Conservation (phyloP, 2,329 filamentous ascomycete genomes). For the Tolypocladium amazonense region DNA sequence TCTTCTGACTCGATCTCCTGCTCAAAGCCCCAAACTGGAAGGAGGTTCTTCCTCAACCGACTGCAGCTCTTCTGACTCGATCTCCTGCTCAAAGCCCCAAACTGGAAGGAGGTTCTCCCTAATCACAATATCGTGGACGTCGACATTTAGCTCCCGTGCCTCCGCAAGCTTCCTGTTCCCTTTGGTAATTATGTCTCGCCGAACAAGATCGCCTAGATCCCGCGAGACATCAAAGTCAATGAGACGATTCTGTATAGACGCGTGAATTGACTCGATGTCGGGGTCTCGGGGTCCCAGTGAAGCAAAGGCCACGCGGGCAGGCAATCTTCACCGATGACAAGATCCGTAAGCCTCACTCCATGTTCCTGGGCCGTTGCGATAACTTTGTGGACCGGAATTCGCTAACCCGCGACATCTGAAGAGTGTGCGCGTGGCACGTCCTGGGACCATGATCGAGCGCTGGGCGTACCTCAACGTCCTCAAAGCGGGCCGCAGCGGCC, state of each 20-base stretch:
- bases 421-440: slow-evolving; percentile 41
- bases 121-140: slow-evolving; percentile 11
- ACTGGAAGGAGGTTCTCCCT: slow-evolving; percentile 16
- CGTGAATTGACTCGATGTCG: slow-evolving; percentile 12
- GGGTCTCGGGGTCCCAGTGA: slow-evolving; percentile 16
- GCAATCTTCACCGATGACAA: slow-evolving; percentile 17
- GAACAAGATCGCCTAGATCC: slow-evolving; percentile 9
- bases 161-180: slow-evolving; percentile 14
- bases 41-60: slow-evolving; percentile 4
- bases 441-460: slow-evolving; percentile 30
- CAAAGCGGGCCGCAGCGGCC: not conserved
- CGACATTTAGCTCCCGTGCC: slow-evolving; percentile 12
- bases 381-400: no score
- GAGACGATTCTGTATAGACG: slow-evolving; percentile 13
- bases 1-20: not conserved
- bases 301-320: slow-evolving; percentile 15
- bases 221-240: slow-evolving; percentile 6
- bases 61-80: not conserved
- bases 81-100: slow-evolving; percentile 9
- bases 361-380: no score
- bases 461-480: slow-evolving; percentile 41
- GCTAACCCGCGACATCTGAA: no score
- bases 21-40: slow-evolving; percentile 16
- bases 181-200: slow-evolving; percentile 12
- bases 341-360: slow-evolving; percentile 6